These are phyloP conservation scores for Starmerella apis DNA, from an alignment of 805 yeast genomes.

Conservation along the genomic window DNA sequence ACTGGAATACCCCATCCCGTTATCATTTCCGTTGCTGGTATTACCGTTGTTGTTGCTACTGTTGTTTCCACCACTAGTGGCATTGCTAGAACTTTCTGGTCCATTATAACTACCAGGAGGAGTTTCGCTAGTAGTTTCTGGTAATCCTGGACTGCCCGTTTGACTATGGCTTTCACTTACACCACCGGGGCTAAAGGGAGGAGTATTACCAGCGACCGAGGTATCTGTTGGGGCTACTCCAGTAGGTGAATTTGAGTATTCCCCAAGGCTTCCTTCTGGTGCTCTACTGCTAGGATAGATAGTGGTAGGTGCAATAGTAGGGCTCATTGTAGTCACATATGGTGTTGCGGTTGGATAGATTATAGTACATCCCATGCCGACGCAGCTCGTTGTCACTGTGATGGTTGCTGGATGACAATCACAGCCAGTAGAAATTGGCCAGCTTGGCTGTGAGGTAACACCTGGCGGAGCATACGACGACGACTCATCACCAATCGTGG, in stretches of 20 bases:
- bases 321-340: neutral
- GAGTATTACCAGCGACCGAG: no score
- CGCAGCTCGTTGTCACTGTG: constrained; percentile 6
- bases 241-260: neutral
- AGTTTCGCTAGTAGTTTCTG: neutral
- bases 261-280: neutral
- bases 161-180: no score
- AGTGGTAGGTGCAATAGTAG: constrained; percentile 7
- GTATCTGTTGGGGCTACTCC: neutral
- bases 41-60: neutral
- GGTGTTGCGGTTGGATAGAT: constrained; percentile 9
- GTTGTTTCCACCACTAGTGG: no score
- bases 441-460: neutral
- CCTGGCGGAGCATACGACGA: neutral
- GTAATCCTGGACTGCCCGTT: neutral
- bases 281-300: neutral
- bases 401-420: neutral
- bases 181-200: neutral
- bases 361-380: constrained; percentile 16
- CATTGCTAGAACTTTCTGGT: no score
- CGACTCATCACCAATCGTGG: neutral
- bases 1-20: neutral
- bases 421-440: neutral
- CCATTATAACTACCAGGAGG: neutral
- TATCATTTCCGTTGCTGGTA: neutral